Conservation (phyloP, 306 rosid genomes). For the apple (Malus domestica) region DNA sequence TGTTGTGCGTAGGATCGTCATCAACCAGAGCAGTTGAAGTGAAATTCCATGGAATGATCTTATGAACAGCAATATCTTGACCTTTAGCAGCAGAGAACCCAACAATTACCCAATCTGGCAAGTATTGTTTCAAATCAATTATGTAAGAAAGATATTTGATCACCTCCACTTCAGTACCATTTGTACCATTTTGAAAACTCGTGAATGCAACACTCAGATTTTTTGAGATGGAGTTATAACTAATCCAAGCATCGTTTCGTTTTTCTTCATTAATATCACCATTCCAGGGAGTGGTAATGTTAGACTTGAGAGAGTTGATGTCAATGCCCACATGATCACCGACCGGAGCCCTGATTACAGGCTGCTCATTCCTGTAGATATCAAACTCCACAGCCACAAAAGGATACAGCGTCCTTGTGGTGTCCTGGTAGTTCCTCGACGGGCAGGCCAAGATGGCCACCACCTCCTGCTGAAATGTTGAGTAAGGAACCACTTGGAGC, state of each 20-base stretch:
- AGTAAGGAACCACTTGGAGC: too few relatives aligned
- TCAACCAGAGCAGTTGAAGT: background rate
- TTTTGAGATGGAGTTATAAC: conserved; percentile 19
- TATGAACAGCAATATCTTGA: background rate
- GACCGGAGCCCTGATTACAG: too few relatives aligned
- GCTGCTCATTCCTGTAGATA: too few relatives aligned
- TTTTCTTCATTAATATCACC: conserved; percentile 2
- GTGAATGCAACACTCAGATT: conserved; percentile 21
- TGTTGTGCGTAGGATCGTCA: background rate
- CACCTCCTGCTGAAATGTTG: too few relatives aligned
- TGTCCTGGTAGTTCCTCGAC: too few relatives aligned
- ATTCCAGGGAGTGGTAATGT: conserved; percentile 7
- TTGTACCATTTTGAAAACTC: background rate
- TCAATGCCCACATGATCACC: conserved; percentile 26
- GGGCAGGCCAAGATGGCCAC: too few relatives aligned
- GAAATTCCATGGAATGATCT: background rate
- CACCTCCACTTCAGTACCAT: background rate
- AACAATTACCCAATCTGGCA: conserved; percentile 9
- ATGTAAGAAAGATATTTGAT: background rate
- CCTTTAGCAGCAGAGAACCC: background rate
- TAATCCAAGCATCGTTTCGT: conserved; percentile 14
- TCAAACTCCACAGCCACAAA: too few relatives aligned
- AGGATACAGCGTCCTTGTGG: too few relatives aligned
- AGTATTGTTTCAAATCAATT: background rate
- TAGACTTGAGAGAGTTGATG: background rate